phyloP scores from a whole-genome alignment of 2,329 filamentous ascomycete genomes.

The Drechslerella stenobrocha region DNA sequence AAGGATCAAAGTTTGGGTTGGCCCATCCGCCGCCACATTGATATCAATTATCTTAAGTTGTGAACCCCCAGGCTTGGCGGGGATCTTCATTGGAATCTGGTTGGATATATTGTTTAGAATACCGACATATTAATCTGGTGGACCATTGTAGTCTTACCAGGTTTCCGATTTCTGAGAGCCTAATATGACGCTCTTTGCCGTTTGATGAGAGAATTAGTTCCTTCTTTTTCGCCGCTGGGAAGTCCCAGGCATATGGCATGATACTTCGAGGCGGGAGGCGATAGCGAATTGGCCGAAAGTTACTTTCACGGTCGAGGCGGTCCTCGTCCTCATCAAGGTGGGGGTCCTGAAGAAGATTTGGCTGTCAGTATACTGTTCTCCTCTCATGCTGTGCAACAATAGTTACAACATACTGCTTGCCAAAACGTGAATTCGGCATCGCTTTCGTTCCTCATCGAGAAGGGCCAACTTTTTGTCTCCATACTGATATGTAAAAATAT shows the following conservation, averaged over 20 bases:
- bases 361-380: background rate
- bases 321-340: conserved; percentile 87
- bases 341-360: conserved; percentile 63
- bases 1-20: conserved; percentile 88
- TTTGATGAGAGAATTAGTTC: conserved; percentile 81
- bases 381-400: no score
- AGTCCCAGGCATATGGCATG: conserved; percentile 99
- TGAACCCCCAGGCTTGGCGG: conserved; percentile 64
- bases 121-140: background rate
- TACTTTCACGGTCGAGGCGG: conserved; percentile 70
- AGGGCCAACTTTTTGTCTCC: conserved; percentile 95
- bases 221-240: conserved; percentile 93
- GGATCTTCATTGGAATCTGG: conserved; percentile 75
- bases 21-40: conserved; percentile 91
- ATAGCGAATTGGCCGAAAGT: conserved; percentile 91
- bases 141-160: conserved; percentile 61
- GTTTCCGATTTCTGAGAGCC: conserved; percentile 94
- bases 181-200: conserved; percentile 84
- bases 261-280: conserved; percentile 90
- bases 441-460: conserved; percentile 97
- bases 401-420: conserved; percentile 70
- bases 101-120: background rate
- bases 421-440: conserved; percentile 96
- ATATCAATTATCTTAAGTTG: conserved; percentile 90
- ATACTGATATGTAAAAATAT: conserved; percentile 88